A percentile compares a stretch with the other conserved stretches of the same genome.
These are phyloP conservation scores for Apophysomyces elegans DNA, from an alignment of 371 early-diverging fungal genomes.

Conservation along the genomic window DNA sequence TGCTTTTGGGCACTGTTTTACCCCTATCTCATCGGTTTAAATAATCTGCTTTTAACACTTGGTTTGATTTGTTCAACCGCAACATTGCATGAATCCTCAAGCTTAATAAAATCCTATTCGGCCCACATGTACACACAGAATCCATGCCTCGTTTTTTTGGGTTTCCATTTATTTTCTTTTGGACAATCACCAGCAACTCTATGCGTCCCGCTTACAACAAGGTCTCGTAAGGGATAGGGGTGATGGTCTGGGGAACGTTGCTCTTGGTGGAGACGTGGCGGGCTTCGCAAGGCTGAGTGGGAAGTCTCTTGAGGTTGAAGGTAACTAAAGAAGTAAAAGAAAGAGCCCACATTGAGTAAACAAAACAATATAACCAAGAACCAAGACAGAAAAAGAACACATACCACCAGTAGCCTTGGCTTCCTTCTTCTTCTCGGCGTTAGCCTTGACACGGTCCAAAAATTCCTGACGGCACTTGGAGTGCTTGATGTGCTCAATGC, in stretches of 20 bases:
- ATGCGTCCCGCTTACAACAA: constrained; percentile 55
- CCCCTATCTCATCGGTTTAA: too few species aligned
- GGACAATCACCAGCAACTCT: constrained; percentile 8
- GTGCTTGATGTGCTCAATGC: constrained; percentile 99
- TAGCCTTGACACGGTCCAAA: constrained; percentile 96
- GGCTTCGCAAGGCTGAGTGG: constrained; percentile 90
- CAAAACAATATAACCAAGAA: neutral
- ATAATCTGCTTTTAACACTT: too few species aligned
- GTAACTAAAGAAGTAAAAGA: constrained; percentile 36
- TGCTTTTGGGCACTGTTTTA: too few species aligned
- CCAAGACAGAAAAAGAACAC: neutral
- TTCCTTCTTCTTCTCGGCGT: constrained; percentile 84
- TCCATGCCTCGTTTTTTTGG: neutral
- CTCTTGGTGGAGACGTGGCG: constrained; percentile 87
- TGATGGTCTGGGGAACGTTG: constrained; percentile 92
- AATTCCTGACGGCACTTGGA: constrained; percentile 99
- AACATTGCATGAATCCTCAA: too few species aligned
- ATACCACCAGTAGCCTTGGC: constrained; percentile 70
- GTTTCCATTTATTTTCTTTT: constrained; percentile 1
- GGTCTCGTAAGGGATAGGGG: constrained; percentile 96
- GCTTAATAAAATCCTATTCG: too few species aligned
- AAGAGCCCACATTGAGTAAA: neutral
- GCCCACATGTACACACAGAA: neutral
- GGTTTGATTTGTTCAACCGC: too few species aligned
- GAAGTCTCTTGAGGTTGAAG: constrained; percentile 92